Base-by-base conservation (phyloP, 176 grass and related monocot species). In the Eragrostis curvula region DNA sequence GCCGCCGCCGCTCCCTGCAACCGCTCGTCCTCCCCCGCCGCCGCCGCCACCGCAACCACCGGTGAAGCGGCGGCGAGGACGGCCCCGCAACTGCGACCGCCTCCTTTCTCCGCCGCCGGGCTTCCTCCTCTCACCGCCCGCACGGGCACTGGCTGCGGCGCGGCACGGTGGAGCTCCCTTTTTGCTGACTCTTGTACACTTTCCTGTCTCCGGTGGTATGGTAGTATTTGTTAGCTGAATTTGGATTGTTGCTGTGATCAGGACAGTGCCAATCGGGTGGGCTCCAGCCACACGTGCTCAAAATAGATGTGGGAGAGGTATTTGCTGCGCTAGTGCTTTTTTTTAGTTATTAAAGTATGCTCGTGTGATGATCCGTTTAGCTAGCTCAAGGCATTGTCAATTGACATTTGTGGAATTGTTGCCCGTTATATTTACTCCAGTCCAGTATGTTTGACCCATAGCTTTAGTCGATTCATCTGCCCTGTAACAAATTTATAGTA, bases 211-310 rank as follows among this genome's bases (percentile, higher is more conserved):
- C 32, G 32, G 32, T 36, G 32, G 32, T 36, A 36, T 36, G n/a
- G n/a, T n/a, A 43, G 42, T 43, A 43, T 4, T 43, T 43, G 2
- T 45, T 45, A 56, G 57, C 57, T 60, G 56, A 86, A 67, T 9
- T 70, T 68, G 73, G 3, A 14, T 15, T 0, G 43, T 9, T 0
- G 0, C 10, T 29, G 42, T 56, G 78, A 39, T 60, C 83, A 89
- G 88, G 70, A 36, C 59, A 72, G 12, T 44, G 63, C 2, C 72
- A 89, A 17, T 56, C 50, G 41, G 29, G 79, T 57, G 83, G 83
- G n/a, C 48, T 89, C 49, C 78, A 85, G 16, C 83, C 78, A 8
- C 88, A 82, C 66, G 15, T 89, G 27, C 83, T 89, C 71, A 85
- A 53, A 81, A 72, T 89, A 66, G 47, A 55, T 30, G 72, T 39